Conservation (phyloP, 371 early-diverging fungal genomes). For the Apophysomyces trapeziformis region DNA sequence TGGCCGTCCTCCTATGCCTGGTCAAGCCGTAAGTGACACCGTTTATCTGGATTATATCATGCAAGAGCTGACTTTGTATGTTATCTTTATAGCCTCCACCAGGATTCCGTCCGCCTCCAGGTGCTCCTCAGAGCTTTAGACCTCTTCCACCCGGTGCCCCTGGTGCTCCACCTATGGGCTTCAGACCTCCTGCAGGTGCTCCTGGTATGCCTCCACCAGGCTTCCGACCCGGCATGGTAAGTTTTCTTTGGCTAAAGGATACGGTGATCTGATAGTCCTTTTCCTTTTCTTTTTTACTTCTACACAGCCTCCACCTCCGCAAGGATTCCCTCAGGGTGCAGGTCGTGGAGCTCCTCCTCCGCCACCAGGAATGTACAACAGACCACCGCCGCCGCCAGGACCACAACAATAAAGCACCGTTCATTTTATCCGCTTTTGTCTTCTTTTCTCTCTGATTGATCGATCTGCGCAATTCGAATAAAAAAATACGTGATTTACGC, state of each 20-base stretch:
- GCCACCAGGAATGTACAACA: conserved; percentile 41
- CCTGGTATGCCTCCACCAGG: conserved; percentile 48
- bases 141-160: conserved; percentile 40
- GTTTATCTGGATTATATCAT: no score
- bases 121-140: conserved; percentile 58
- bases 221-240: conserved; percentile 48
- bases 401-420: conserved; percentile 6
- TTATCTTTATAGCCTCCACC: conserved; percentile 49
- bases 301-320: conserved; percentile 29
- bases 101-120: conserved; percentile 71
- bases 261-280: neutral
- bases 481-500: conserved; percentile 7
- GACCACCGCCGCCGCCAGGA: conserved; percentile 32
- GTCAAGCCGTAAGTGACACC: conserved; percentile 33
- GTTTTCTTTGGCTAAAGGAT: neutral
- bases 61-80: neutral
- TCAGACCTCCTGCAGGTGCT: conserved; percentile 56
- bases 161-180: conserved; percentile 58
- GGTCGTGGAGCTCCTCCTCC: conserved; percentile 36
- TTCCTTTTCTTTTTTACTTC: neutral
- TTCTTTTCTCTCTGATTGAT: conserved; percentile 1
- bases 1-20: conserved; percentile 68
- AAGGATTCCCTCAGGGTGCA: conserved; percentile 37
- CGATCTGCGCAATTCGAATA: conserved; percentile 4
- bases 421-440: conserved; percentile 9